Evolutionary conservation across 1,139 yeast species (phyloP), one percentile per base, ranked within the genome.

Genomic region (Yamadazyma conglobata): DNA sequence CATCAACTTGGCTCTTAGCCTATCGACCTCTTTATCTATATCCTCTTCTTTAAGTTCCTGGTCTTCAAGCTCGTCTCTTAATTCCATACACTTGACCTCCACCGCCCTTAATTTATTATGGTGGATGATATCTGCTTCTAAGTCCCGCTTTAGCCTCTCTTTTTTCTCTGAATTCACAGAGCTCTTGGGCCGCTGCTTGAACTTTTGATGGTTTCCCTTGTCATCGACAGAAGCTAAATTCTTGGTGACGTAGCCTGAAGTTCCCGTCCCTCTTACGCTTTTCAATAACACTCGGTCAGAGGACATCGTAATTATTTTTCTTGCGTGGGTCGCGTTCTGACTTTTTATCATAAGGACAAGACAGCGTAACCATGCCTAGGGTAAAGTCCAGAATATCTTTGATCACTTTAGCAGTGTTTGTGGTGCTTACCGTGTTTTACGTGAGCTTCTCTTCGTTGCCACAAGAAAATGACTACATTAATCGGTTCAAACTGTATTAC

Each of bases 181-280:
- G 31, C 23, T 36, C 46, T 42, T 47, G 54, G 30, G 39, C 43
- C 13, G 46, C 40, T n/a, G 39, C 11, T 50, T 19, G 9, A 20
- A 24, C 13, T 32, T 31, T 4, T 37, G 34, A 17, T 31, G 20
- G 7, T 31, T 29, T 3, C 33, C n/a, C 18, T 30, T 32, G 26
- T 40, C 44, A 16, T 40, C 43, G 10, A 39, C 27, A 10, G 60
- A 46, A 0, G 74, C 59, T 5, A 62, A 40, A 40, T 70, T 81
- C 34, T 66, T 60, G 48, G 79, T 83, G 4, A 83, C 66, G 47
- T 71, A 69, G 0, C 93, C 93, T 24, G 82, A 79, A 1, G 91
- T 82, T 0, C 86, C 86, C 0, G 83, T 64, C 0, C 93, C 93
- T 34, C 86, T 59, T 0, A 83, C 76, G 0, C 81, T 30, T 15